Conservation (phyloP, 2,329 filamentous ascomycete genomes). For the Cucurbitaria berberidis region DNA sequence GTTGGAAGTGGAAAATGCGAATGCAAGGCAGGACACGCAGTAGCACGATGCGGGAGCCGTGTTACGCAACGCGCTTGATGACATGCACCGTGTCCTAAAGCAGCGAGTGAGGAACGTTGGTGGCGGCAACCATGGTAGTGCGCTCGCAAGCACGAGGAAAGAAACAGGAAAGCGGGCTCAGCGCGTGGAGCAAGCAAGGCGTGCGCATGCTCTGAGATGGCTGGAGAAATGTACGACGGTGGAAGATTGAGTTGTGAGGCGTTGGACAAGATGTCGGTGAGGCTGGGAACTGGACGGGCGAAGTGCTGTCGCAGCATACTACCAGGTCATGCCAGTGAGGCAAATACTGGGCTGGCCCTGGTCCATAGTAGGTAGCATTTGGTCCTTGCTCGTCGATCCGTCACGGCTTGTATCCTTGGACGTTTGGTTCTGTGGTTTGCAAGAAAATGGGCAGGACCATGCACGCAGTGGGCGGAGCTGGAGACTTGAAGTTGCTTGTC, state of each 20-base stretch:
- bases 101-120: conserved; percentile 12
- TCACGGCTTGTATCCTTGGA: conserved; percentile 25
- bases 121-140: conserved; percentile 23
- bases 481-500: conserved; percentile 10
- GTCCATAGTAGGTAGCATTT: conserved; percentile 22
- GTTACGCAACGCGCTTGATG: conserved; percentile 35
- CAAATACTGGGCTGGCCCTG: conserved; percentile 22
- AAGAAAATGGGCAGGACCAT: conserved; percentile 8
- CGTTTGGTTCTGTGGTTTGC: conserved; percentile 11
- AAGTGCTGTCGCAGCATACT: conserved; percentile 15
- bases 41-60: conserved; percentile 32
- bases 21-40: conserved; percentile 38
- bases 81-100: conserved; percentile 29
- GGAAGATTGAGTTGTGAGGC: conserved; percentile 16
- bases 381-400: conserved; percentile 12
- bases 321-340: conserved; percentile 30
- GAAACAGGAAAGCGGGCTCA: conserved; percentile 17
- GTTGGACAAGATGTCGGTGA: conserved; percentile 38
- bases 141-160: conserved; percentile 36
- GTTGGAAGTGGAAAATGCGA: conserved; percentile 22
- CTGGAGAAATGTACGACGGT: conserved; percentile 19
- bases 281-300: conserved; percentile 23
- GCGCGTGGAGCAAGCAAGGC: conserved; percentile 33
- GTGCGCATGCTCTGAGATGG: conserved; percentile 11
- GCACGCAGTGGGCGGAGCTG: background rate